Evolutionary conservation across 345 rosid species (phyloP).

Genomic region (Acer negundo): DNA sequence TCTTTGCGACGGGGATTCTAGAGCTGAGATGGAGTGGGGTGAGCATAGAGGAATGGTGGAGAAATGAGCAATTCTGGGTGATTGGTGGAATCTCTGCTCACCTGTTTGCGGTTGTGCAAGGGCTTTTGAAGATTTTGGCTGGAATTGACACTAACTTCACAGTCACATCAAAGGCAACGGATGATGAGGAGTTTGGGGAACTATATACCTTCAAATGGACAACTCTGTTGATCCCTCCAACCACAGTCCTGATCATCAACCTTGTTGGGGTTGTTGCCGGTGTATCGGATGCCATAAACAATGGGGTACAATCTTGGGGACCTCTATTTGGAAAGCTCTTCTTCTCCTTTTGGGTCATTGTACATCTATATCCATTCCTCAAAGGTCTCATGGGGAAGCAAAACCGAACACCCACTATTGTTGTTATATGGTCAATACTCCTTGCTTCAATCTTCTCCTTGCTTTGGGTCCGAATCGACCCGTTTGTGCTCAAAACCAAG

Average conservation of each 20-base stretch:
- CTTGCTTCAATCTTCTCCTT: constrained; percentile 94
- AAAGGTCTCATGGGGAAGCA: constrained; percentile 97
- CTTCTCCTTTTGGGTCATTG: constrained; percentile 92
- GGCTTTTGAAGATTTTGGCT: constrained; percentile 81
- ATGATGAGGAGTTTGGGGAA: constrained; percentile 91
- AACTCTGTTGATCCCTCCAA: constrained; percentile 90
- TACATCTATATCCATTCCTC: constrained; percentile 97
- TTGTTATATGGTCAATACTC: constrained; percentile 93
- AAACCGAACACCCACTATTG: constrained; percentile 95
- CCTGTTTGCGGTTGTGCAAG: constrained; percentile 89
- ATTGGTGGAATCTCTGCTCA: constrained; percentile 97
- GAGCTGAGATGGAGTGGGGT: constrained; percentile 98
- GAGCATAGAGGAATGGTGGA: constrained; percentile 99
- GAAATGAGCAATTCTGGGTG: constrained; percentile 98
- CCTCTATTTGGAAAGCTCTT: constrained; percentile 94
- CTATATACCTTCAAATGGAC: constrained; percentile 94
- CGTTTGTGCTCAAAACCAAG: constrained; percentile 86
- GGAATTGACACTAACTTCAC: constrained; percentile 96
- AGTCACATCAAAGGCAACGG: constrained; percentile 84
- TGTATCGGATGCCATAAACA: constrained; percentile 88
- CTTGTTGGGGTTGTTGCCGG: constrained; percentile 96
- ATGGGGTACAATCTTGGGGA: constrained; percentile 92
- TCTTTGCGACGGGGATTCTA: constrained; percentile 82
- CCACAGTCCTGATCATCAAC: constrained; percentile 87
- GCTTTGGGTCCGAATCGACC: constrained; percentile 94